Base-by-base conservation (phyloP, 2,329 filamentous ascomycete species). In the Neurospora sp. region DNA sequence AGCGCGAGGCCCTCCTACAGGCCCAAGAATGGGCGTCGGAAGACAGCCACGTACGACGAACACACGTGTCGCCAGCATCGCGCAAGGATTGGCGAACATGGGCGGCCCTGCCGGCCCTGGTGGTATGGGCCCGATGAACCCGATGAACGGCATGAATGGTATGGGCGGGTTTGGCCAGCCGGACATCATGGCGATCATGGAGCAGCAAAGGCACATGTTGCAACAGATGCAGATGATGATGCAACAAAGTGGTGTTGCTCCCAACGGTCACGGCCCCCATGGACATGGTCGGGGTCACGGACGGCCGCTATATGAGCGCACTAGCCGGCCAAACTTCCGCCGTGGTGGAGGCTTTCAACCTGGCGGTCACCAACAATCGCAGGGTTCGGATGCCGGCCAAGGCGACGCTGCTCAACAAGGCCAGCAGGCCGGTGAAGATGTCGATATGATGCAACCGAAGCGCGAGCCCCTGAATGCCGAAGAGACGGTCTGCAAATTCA, bases 131-230 rank as follows among this genome's bases (percentile, higher is more conserved):
- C 79, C 77, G 67, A 81, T 81, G 78, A 82, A 81, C 70, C 80
- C 80, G 68, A 82, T 83, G 81, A 80, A 79, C 70, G 78, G 77
- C 15, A 75, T 75, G 74, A 69, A 66, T 36, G 69, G 39, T 2
- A 74, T 75, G 71, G 86, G 84, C 80, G 67, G 68, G 6, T 75
- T 71, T 66, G 70, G 70, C 19, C 83, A 88, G 81, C 80, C 83
- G 75, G 84, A 80, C 82, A 87, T 79, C 83, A 91, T 81, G 86
- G 92, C 81, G 85, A 95, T 96, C 82, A 87, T 96, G 73, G 92
- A 97, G 80, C 92, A 97, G 77, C 92, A 97, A 77, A 92, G 92
- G 67, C 88, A 91, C 71, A 92, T 96, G 88, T 93, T 97, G 88
- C 87, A 88, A 69, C 90, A 94, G 76, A 84, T 92, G 75, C 86